Evolutionary conservation across 2,329 filamentous ascomycete species (phyloP).

Genomic region (Phialophora tarda): DNA sequence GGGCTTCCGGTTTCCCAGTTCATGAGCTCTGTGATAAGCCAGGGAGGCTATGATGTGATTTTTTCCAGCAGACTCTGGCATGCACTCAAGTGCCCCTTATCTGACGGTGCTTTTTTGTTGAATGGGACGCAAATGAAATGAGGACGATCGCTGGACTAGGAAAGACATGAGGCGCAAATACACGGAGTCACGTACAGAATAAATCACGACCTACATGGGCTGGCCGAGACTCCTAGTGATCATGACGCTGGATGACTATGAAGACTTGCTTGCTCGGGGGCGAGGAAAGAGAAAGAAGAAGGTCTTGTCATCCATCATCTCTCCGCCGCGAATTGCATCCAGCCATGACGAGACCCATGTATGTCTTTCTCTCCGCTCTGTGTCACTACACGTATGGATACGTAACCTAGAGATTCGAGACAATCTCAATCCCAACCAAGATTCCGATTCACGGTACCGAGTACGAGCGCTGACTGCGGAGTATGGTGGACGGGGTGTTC

Average conservation of each 20-base stretch:
- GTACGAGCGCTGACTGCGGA: no score
- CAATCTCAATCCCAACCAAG: not conserved
- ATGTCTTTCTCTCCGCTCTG: not conserved
- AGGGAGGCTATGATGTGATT: not conserved
- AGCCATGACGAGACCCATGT: not conserved
- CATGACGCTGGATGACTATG: not conserved
- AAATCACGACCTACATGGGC: constrained; percentile 6
- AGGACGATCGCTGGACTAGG: constrained; percentile 15
- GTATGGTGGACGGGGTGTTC: no score
- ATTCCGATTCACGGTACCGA: no score
- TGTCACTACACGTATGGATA: not conserved
- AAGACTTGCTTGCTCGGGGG: not conserved
- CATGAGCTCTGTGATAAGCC: not conserved
- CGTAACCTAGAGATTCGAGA: not conserved
- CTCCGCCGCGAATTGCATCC: not conserved
- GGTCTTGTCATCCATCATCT: not conserved
- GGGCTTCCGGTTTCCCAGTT: not conserved
- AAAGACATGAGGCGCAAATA: constrained; percentile 19
- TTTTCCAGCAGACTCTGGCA: not conserved
- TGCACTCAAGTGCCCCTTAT: not conserved
- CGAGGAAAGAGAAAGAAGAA: not conserved
- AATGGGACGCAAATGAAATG: constrained; percentile 7
- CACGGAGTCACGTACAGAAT: constrained; percentile 18
- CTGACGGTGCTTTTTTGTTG: not conserved
- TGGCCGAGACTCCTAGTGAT: not conserved